These are phyloP conservation scores for Alnus glutinosa DNA, from an alignment of 306 rosid species.

Conservation along the genomic window DNA sequence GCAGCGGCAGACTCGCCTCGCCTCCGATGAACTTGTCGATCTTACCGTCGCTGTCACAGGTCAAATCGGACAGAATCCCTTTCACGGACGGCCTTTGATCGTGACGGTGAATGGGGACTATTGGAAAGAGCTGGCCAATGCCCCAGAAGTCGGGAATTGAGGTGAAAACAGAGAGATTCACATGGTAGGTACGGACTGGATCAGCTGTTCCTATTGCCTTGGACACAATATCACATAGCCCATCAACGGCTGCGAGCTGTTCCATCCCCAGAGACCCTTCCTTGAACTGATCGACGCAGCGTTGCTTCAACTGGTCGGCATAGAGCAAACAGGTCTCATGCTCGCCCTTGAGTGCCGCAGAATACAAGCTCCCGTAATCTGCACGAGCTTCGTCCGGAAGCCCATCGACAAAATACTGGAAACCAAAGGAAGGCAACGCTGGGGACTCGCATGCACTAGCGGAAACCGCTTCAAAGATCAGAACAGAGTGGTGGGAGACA, in stretches of 20 bases:
- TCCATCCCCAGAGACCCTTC: conserved; percentile 77
- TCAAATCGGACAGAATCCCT: conserved; percentile 79
- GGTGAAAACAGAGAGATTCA: conserved; percentile 82
- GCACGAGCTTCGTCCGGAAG: conserved; percentile 67
- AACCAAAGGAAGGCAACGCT: conserved; percentile 38
- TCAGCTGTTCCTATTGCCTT: conserved; percentile 70
- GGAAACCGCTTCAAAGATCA: conserved; percentile 73
- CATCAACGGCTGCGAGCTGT: conserved; percentile 83
- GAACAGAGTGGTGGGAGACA: conserved; percentile 80
- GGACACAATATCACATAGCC: conserved; percentile 62
- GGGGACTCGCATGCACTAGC: conserved; percentile 35
- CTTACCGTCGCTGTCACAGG: conserved; percentile 99
- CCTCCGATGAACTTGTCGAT: conserved; percentile 82
- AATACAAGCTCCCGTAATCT: conserved; percentile 50
- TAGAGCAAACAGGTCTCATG: conserved; percentile 55
- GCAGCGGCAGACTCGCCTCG: conserved; percentile 76
- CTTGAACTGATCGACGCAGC: conserved; percentile 76
- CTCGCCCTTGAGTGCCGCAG: conserved; percentile 62
- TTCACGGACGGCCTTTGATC: conserved; percentile 63
- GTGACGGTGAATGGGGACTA: conserved; percentile 84
- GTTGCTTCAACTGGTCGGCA: conserved; percentile 68
- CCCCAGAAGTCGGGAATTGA: conserved; percentile 91
- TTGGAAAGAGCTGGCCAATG: conserved; percentile 74
- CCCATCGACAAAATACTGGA: conserved; percentile 56
- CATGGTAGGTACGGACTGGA: conserved; percentile 59